Evolutionary conservation across 805 yeast genomes (phyloP).

Genomic region (Candida anglica): DNA sequence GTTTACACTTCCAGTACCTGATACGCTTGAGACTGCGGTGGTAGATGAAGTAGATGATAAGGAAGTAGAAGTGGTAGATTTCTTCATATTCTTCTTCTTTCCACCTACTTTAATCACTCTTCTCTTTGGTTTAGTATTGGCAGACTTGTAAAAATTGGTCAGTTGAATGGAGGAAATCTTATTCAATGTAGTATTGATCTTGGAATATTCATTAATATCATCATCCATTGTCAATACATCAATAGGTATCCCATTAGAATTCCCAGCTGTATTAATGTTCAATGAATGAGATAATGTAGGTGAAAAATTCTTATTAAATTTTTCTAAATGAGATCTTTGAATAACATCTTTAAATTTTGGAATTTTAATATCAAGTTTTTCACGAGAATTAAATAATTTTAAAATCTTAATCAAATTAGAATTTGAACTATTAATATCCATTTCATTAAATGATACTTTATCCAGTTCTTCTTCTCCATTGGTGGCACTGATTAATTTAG

Average conservation of each 20-base stretch:
- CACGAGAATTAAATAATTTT: slow-evolving; percentile 63
- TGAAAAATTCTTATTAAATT: slow-evolving; percentile 29
- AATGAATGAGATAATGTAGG: slow-evolving; percentile 36
- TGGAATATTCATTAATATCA: slow-evolving; percentile 19
- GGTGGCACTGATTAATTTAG: slow-evolving; percentile 3
- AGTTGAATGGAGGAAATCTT: slow-evolving; percentile 46
- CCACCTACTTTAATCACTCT: slow-evolving; percentile 35
- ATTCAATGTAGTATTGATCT: slow-evolving; percentile 33
- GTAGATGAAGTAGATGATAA: neutral
- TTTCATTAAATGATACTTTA: slow-evolving; percentile 5
- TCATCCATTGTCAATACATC: slow-evolving; percentile 19
- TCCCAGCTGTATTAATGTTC: slow-evolving; percentile 11
- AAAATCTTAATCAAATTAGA: slow-evolving; percentile 38
- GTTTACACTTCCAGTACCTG: neutral
- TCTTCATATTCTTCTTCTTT: slow-evolving; percentile 9
- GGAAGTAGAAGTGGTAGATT: neutral
- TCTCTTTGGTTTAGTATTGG: slow-evolving; percentile 37
- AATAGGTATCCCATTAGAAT: slow-evolving; percentile 36
- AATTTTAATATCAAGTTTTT: slow-evolving; percentile 70
- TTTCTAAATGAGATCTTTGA: slow-evolving; percentile 51
- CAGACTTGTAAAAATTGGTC: slow-evolving; percentile 33
- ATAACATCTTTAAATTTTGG: slow-evolving; percentile 55
- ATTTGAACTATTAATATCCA: slow-evolving; percentile 11
- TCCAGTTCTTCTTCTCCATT: slow-evolving; percentile 2
- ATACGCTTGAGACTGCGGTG: neutral